A percentile compares a stretch with the other conserved stretches of the same genome.
These are phyloP conservation scores for Trichocomaceae sp. DNA, from an alignment of 2,329 filamentous ascomycete genomes.

Conservation along the genomic window DNA sequence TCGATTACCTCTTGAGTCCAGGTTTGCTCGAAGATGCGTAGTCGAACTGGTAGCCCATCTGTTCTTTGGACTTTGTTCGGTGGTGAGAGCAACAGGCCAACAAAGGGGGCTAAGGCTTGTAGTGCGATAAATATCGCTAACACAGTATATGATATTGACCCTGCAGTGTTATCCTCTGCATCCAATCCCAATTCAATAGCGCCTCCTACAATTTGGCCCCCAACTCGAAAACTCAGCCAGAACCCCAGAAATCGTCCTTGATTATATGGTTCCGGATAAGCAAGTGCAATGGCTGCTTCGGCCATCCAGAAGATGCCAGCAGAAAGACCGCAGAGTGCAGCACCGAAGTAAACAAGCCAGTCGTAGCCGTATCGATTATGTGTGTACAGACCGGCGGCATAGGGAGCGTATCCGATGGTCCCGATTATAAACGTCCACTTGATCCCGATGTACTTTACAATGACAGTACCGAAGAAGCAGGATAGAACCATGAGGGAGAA, in stretches of 20 bases:
- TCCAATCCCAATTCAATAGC: slow-evolving; percentile 66
- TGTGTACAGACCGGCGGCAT: slow-evolving; percentile 62
- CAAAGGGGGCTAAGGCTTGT: slow-evolving; percentile 59
- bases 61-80: slow-evolving; percentile 58
- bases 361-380: slow-evolving; percentile 64
- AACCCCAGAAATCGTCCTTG: slow-evolving; percentile 59
- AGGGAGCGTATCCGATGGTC: slow-evolving; percentile 65
- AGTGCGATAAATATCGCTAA: slow-evolving; percentile 65
- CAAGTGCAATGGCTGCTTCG: slow-evolving; percentile 65
- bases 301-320: slow-evolving; percentile 71
- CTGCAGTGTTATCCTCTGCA: slow-evolving; percentile 49
- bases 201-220: slow-evolving; percentile 64
- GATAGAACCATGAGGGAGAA: slow-evolving; percentile 68
- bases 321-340: slow-evolving; percentile 61
- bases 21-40: slow-evolving; percentile 49
- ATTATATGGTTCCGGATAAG: slow-evolving; percentile 65
- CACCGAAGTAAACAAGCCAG: slow-evolving; percentile 64
- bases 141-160: slow-evolving; percentile 62
- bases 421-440: slow-evolving; percentile 65
- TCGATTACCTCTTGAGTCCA: slow-evolving; percentile 55
- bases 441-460: slow-evolving; percentile 64
- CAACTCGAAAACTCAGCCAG: slow-evolving; percentile 58
- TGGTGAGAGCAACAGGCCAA: slow-evolving; percentile 55
- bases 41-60: slow-evolving; percentile 56
- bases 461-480: slow-evolving; percentile 57